These are phyloP conservation scores for Trichosporon ovoides DNA, from an alignment of 1,284 basidiomycete genomes.

Conservation along the genomic window DNA sequence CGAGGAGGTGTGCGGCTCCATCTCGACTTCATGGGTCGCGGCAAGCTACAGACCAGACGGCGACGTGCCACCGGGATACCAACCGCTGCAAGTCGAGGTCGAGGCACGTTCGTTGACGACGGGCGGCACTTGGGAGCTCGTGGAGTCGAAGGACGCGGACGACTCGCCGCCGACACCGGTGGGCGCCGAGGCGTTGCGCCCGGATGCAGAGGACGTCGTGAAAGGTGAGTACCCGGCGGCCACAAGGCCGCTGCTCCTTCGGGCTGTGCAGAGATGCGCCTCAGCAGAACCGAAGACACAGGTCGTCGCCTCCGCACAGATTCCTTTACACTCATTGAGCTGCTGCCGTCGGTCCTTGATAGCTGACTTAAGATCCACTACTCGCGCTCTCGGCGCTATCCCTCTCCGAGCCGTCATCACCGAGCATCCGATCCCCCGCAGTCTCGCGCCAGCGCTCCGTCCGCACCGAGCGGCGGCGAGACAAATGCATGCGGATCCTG, in stretches of 20 bases:
- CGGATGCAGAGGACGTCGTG: slow-evolving; percentile 66
- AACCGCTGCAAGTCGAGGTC: slow-evolving; percentile 1
- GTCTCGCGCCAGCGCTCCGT: slow-evolving; percentile 62
- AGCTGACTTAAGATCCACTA: slow-evolving; percentile 67
- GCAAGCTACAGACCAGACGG: slow-evolving; percentile 32
- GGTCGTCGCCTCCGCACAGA: too few relatives aligned
- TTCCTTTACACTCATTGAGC: too few relatives aligned
- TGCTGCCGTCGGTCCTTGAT: too few relatives aligned
- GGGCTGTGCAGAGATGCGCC: too few relatives aligned
- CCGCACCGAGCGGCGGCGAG: slow-evolving; percentile 43
- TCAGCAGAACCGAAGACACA: too few relatives aligned
- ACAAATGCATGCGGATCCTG: slow-evolving; percentile 43
- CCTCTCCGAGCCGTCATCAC: slow-evolving; percentile 14
- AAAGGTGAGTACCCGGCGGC: slow-evolving; percentile 64
- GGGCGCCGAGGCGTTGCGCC: slow-evolving; percentile 55
- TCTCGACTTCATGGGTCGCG: slow-evolving; percentile 36
- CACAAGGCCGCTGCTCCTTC: too few relatives aligned
- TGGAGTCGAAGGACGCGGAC: slow-evolving; percentile 31
- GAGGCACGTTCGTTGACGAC: slow-evolving; percentile 27
- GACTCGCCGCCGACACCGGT: slow-evolving; percentile 7
- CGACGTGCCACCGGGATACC: not conserved
- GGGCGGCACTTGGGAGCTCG: slow-evolving; percentile 46
- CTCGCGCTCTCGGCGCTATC: slow-evolving; percentile 34
- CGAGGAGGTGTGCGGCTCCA: slow-evolving; percentile 8
- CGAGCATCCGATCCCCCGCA: slow-evolving; percentile 5